Conservation (phyloP, 2,329 filamentous ascomycete species). For the Huntiella moniliformis region DNA sequence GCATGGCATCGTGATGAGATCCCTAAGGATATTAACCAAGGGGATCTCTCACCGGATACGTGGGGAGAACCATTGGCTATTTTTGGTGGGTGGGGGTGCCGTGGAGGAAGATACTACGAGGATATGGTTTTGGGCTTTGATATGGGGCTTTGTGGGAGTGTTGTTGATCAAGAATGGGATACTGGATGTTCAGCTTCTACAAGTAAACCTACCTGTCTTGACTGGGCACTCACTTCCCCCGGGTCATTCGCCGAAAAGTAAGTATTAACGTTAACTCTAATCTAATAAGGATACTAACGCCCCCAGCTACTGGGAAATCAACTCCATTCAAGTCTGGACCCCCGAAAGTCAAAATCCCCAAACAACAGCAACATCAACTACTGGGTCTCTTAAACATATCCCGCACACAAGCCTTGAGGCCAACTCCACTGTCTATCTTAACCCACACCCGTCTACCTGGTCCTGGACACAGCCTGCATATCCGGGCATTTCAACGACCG, state of each 20-base stretch:
- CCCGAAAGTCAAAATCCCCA: conserved; percentile 9
- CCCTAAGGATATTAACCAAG: conserved; percentile 43
- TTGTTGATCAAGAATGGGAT: conserved; percentile 36
- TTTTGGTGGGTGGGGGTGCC: conserved; percentile 47
- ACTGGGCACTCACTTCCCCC: conserved; percentile 17
- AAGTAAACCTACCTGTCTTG: conserved; percentile 23
- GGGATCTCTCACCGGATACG: conserved; percentile 37
- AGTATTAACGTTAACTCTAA: neutral
- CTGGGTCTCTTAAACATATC: conserved; percentile 1
- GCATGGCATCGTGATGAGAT: conserved; percentile 51
- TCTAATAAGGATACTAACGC: neutral
- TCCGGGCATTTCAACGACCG: neutral
- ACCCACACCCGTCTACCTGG: conserved; percentile 4
- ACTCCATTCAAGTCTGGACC: conserved; percentile 31
- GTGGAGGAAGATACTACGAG: conserved; percentile 46
- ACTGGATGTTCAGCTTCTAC: conserved; percentile 16
- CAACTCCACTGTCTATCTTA: conserved; percentile 4
- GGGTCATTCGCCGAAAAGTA: conserved; percentile 8
- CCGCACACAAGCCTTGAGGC: conserved; percentile 3
- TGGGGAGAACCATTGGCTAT: conserved; percentile 54
- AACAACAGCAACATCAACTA: conserved; percentile 1
- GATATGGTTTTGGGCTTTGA: conserved; percentile 56
- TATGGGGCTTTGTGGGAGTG: conserved; percentile 60
- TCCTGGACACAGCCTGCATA: neutral
- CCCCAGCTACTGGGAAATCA: conserved; percentile 32